Evolutionary conservation across 441 rosid genomes (phyloP).

Genomic region (Syzygium syzygioides): DNA sequence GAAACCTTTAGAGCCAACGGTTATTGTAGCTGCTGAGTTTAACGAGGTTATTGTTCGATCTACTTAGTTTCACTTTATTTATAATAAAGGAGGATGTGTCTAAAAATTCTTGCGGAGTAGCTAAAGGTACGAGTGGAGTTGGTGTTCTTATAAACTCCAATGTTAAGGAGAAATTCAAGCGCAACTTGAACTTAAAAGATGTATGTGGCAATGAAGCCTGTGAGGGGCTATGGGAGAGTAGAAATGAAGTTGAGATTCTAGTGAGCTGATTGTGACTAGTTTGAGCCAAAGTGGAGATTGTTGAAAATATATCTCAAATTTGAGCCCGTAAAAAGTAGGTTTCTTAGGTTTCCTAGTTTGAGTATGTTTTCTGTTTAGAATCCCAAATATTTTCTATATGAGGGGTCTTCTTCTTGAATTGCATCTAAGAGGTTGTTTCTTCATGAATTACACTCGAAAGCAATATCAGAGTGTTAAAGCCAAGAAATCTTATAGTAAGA

Average conservation of each 20-base stretch:
- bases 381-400: not conserved
- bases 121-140: not conserved
- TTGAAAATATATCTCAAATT: not conserved
- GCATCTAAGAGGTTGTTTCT: not conserved
- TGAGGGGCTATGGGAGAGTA: not conserved
- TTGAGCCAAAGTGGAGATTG: not conserved
- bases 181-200: not conserved
- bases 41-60: fast-evolving
- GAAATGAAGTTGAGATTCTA: not conserved
- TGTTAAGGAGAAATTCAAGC: not conserved
- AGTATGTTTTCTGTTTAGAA: not conserved
- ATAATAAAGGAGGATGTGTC: not conserved
- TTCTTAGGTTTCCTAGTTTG: not conserved
- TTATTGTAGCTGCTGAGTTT: not conserved
- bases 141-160: fast-evolving
- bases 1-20: not conserved
- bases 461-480: not conserved
- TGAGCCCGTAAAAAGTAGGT: not conserved
- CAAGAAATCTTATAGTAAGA: not conserved
- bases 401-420: not conserved
- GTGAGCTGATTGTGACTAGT: fast-evolving
- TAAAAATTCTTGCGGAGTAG: not conserved
- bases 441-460: not conserved
- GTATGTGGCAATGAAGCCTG: not conserved
- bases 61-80: not conserved